Conservation (phyloP, 148 eudicot species). For the Nepenthes gracilis region DNA sequence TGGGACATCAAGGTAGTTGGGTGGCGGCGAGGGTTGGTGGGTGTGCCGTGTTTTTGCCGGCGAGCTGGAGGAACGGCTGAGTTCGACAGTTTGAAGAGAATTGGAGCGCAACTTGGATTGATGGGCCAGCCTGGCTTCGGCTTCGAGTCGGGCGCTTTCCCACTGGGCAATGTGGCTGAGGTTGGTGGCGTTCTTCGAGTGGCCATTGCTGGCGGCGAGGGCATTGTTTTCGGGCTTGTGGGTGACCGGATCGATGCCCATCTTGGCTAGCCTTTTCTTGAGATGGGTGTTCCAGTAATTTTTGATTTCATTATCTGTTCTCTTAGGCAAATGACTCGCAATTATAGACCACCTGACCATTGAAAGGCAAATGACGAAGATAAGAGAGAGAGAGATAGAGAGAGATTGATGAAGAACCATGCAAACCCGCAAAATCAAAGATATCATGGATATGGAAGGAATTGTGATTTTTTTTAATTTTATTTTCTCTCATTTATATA, state of each 20-base stretch:
- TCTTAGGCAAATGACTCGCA: slow-evolving; percentile 83
- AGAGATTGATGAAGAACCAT: too few species aligned
- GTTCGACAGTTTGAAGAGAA: not conserved
- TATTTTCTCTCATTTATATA: too few species aligned
- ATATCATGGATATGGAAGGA: too few species aligned
- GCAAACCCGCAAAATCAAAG: too few species aligned
- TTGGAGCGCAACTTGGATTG: slow-evolving; percentile 62
- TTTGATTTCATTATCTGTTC: slow-evolving; percentile 93
- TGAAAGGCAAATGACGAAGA: too few species aligned
- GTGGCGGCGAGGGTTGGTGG: slow-evolving; percentile 7
- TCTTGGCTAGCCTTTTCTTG: slow-evolving; percentile 66
- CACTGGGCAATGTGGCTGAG: slow-evolving; percentile 97
- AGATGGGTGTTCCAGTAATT: slow-evolving; percentile 95
- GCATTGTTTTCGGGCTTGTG: slow-evolving; percentile 84
- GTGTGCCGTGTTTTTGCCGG: not conserved
- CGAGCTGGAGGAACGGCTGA: slow-evolving; percentile 4
- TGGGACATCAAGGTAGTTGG: slow-evolving; percentile 42
- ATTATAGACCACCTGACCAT: slow-evolving; percentile 86
- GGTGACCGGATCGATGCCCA: slow-evolving; percentile 93
- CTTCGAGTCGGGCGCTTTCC: slow-evolving; percentile 94
- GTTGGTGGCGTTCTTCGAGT: slow-evolving; percentile 52
- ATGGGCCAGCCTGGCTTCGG: slow-evolving; percentile 71
- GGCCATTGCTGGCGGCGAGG: slow-evolving; percentile 30
- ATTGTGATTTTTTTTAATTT: too few species aligned
- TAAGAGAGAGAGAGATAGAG: too few species aligned